Base-by-base conservation (phyloP, 148 eudicot genomes). In the Rhododendron ovatum region DNA sequence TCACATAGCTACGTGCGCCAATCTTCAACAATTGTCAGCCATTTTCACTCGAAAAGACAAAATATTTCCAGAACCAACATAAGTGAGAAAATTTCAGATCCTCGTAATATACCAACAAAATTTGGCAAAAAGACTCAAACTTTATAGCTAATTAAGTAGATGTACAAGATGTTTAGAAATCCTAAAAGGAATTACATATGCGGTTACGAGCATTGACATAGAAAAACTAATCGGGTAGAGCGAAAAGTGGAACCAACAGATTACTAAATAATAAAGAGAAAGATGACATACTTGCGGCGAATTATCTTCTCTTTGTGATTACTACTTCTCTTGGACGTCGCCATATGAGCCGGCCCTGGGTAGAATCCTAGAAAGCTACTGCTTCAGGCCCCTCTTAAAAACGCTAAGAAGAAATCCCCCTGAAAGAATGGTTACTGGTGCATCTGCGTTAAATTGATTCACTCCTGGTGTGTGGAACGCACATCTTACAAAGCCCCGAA, bases 241-340 rank as follows among this genome's bases (percentile, higher is more conserved):
- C 84, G 7, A 9, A 28, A 26, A 20, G 22, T 47, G 24, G 7
- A 81, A 53, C 48, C 76, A 45, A 84, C 4, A 50, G 65, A 75
- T 51, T 13, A 13, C 57, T 1, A 28, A 1, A 0, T 7, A 48
- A 4, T 51, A 18, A 28, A 35, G 22, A 61, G 48, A 63, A 7
- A 81, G 55, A 53, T 75, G 67, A 75, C 88, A 5, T 89, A 89
- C 93, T 89, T 85, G 88, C 91, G 91, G 81, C 91, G 93, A 76
- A 69, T 78, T 35, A 84, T 59, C 88, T 88, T 91, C 81, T 91
- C 93, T 83, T 90, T 91, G 84, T 91, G 78, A 51, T 87, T 71
- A 5, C 76, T 89, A 5, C 76, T 89, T 48, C 87, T 89, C 87
- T 90, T 90, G 61, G 84, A 7, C 87, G 90, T 86, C 74, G 90